phyloP scores from a whole-genome alignment of 768 basidiomycete genomes.

The Trametes sanguinea region DNA sequence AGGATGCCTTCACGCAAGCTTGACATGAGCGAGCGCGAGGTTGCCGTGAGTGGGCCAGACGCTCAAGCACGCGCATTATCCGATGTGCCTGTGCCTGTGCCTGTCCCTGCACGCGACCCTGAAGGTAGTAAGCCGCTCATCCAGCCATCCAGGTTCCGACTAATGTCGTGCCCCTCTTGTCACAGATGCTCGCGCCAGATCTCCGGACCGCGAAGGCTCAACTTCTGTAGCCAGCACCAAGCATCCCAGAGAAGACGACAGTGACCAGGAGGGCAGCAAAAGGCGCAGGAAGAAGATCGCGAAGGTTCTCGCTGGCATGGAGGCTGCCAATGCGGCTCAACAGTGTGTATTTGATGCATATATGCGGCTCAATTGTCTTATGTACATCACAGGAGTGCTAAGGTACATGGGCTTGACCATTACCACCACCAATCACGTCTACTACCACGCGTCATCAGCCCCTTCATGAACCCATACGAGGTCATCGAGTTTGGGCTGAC shows the following conservation, averaged over 20 bases:
- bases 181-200: too few relatives aligned
- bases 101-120: too few relatives aligned
- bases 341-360: neutral
- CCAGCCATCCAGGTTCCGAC: too few relatives aligned
- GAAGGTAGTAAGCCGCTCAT: too few relatives aligned
- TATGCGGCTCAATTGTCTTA: neutral
- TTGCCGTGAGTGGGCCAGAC: too few relatives aligned
- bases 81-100: too few relatives aligned
- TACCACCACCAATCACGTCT: neutral
- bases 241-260: neutral
- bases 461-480: neutral
- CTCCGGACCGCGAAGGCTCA: too few relatives aligned
- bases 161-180: too few relatives aligned
- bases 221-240: neutral
- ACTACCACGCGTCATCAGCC: neutral
- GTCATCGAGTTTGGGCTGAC: neutral
- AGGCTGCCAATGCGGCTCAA: neutral
- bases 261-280: neutral
- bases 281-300: neutral
- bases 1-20: too few relatives aligned
- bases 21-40: too few relatives aligned
- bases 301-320: neutral
- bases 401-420: neutral
- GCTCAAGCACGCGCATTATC: too few relatives aligned
- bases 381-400: neutral